Conservation (phyloP, 108 stramenopile genomes). For the Nitzschia sp. region DNA sequence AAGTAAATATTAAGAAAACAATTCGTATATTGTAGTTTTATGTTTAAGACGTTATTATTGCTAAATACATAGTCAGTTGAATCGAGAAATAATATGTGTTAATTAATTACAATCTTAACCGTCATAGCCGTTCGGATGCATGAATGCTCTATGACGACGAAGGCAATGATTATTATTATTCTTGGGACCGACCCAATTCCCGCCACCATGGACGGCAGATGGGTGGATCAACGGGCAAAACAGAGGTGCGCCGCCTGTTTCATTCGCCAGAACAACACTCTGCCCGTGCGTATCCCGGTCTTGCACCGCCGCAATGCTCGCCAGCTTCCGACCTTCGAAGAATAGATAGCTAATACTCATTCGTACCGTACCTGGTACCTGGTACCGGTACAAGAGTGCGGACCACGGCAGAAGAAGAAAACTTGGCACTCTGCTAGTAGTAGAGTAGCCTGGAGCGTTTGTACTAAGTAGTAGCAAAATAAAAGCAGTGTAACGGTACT, state of each 20-base stretch:
- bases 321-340: too few species aligned
- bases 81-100: neutral
- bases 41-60: neutral
- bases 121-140: neutral
- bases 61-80: neutral
- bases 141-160: neutral
- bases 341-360: too few species aligned
- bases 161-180: slow-evolving; percentile 2
- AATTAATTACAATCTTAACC: neutral
- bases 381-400: too few species aligned
- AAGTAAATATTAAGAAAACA: neutral
- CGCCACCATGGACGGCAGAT: neutral
- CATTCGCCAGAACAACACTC: neutral
- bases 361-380: too few species aligned
- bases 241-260: neutral
- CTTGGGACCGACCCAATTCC: neutral
- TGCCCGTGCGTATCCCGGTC: too few species aligned
- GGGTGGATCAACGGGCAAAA: too few species aligned
- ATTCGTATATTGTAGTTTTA: neutral
- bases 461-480: too few species aligned
- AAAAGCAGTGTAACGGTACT: too few species aligned
- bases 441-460: too few species aligned
- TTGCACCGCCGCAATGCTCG: too few species aligned
- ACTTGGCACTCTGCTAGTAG: too few species aligned
- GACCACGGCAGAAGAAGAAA: too few species aligned